Conservation (phyloP, 2,329 filamentous ascomycete genomes). For the Lithohypha guttulata region DNA sequence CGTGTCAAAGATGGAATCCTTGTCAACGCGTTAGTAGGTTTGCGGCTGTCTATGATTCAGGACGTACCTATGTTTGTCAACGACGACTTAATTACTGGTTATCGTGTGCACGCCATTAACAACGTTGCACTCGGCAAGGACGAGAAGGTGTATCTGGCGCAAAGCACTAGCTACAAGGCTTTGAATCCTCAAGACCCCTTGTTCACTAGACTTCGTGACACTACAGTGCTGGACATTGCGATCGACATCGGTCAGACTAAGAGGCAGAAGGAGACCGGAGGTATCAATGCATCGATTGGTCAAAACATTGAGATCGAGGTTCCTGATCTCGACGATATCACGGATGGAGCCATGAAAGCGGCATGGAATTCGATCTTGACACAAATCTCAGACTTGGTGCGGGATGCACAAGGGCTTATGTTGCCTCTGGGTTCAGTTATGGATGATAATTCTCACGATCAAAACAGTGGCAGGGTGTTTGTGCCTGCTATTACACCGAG, state of each 20-base stretch:
- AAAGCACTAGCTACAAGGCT: slow-evolving; percentile 63
- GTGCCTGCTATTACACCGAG: slow-evolving; percentile 41
- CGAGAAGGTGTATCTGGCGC: slow-evolving; percentile 71
- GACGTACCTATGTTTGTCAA: slow-evolving; percentile 29
- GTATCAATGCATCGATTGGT: slow-evolving; percentile 3
- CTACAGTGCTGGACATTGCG: slow-evolving; percentile 62
- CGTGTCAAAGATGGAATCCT: slow-evolving; percentile 50
- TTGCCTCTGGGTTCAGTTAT: slow-evolving; percentile 13
- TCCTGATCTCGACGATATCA: slow-evolving; percentile 11
- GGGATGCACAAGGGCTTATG: slow-evolving; percentile 6
- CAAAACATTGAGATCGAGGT: slow-evolving; percentile 10
- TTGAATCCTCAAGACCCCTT: slow-evolving; percentile 59
- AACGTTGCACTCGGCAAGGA: slow-evolving; percentile 74
- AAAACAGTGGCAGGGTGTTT: slow-evolving; percentile 25
- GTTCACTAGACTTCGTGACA: slow-evolving; percentile 67
- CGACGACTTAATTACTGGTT: slow-evolving; percentile 27
- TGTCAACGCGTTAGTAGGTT: slow-evolving; percentile 49
- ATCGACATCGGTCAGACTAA: slow-evolving; percentile 40
- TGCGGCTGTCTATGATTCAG: slow-evolving; percentile 43
- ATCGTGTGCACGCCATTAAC: slow-evolving; percentile 63
- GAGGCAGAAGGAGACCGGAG: slow-evolving; percentile 1
- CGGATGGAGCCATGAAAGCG: slow-evolving; percentile 17
- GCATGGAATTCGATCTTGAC: slow-evolving; percentile 22
- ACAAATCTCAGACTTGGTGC: slow-evolving; percentile 20
- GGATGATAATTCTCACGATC: slow-evolving; percentile 18